phyloP scores from a whole-genome alignment of 352 stramenopile species.

The Aphanomyces cochlioides region DNA sequence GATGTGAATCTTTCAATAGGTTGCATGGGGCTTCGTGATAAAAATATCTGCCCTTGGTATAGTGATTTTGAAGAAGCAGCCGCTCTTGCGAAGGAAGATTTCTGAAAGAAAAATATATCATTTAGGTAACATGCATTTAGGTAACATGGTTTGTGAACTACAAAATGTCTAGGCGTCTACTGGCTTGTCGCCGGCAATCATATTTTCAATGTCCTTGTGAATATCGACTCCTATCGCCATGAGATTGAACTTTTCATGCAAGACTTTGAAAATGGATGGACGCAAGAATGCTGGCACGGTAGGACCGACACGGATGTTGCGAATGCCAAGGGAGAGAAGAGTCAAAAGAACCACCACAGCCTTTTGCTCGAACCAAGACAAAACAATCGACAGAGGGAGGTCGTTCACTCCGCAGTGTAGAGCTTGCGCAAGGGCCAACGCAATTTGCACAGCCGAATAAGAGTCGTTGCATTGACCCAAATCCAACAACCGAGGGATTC shows the following conservation, averaged over 20 bases:
- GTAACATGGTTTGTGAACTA: neutral
- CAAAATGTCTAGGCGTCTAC: constrained; percentile 6
- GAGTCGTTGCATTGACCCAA: constrained; percentile 78
- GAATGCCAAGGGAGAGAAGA: constrained; percentile 56
- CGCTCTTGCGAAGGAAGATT: neutral
- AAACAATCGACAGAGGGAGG: constrained; percentile 50
- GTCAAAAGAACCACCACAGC: constrained; percentile 64
- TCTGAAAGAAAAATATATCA: neutral
- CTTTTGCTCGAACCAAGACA: constrained; percentile 74
- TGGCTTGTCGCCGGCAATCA: constrained; percentile 37
- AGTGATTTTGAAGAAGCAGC: neutral
- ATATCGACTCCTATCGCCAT: constrained; percentile 45
- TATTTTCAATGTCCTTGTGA: constrained; percentile 47
- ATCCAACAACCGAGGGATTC: constrained; percentile 64
- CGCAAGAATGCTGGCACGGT: constrained; percentile 58
- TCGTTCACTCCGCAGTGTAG: constrained; percentile 57
- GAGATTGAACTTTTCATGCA: constrained; percentile 60
- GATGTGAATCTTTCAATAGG: no score
- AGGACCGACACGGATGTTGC: constrained; percentile 69
- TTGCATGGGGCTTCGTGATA: neutral
- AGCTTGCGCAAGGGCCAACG: constrained; percentile 56
- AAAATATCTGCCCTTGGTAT: neutral
- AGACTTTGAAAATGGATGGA: constrained; percentile 50
- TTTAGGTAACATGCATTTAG: neutral
- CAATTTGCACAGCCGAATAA: constrained; percentile 61